Evolutionary conservation across 257 asterid genomes (phyloP), one percentile per base, ranked within the genome.

Genomic region (Pogostemon cablin): DNA sequence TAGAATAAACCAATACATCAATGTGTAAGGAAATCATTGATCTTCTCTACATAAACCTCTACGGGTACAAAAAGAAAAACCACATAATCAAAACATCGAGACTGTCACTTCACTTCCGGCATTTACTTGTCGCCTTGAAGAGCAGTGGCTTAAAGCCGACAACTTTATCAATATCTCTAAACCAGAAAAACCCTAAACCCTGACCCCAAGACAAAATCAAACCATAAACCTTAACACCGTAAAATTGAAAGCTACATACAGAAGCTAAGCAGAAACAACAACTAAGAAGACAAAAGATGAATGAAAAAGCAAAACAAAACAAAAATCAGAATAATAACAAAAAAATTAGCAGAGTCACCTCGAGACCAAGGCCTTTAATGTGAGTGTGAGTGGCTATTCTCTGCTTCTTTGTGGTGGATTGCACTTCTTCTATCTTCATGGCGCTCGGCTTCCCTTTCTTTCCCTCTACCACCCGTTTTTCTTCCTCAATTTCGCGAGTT

Each of bases 331-430:
- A 35, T 9, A 8, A 43, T 25, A 39, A 25, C 3, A 41, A 7
- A 44, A 32, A 34, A 49, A 48, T 5, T 38, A 47, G 41, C 35
- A 35, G 34, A 34, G 41, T 57, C 39, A 82, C 85, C 81, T 85
- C 82, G 42, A 84, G 86, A 60, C 87, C 87, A 52, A 85, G 86
- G 72, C 84, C 90, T 83, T 85, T 84, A 60, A 84, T 84, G 74
- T 84, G 88, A 55, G 86, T 84, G 62, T 84, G 88, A 71, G 86
- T 79, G 56, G 86, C 86, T 48, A 84, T 77, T 66, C 88, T 76
- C 79, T 84, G 84, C 74, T 81, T 84, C 81, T 84, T 84, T 3
- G 80, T 48, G 63, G 88, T 84, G 58, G 88, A 84, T 34, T 84
- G 86, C 44, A 84, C 86, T 79, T 84, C 86, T 74, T 84, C 88